phyloP scores from a whole-genome alignment of 1,284 basidiomycete species.

The Wallemia mellicola region DNA sequence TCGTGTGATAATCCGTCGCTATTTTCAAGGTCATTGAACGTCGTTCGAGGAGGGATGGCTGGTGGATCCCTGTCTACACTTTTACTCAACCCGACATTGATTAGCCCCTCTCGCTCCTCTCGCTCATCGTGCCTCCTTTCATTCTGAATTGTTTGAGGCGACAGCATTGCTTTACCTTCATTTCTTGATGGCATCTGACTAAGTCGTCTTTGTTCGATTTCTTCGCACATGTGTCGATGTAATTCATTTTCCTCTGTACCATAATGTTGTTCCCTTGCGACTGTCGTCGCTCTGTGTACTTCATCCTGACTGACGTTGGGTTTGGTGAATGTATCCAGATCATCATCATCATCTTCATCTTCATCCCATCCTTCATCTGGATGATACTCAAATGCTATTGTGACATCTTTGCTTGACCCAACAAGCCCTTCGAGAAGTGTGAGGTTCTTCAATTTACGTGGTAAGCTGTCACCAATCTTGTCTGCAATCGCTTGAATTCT shows the following conservation, averaged over 20 bases:
- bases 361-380: neutral
- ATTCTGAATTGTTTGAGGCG: neutral
- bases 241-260: neutral
- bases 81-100: neutral
- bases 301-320: neutral
- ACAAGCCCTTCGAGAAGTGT: neutral
- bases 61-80: neutral
- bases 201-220: neutral
- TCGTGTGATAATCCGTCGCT: neutral
- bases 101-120: neutral
- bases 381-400: neutral
- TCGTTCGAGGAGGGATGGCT: neutral
- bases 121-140: neutral
- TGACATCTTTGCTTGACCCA: neutral
- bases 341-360: neutral
- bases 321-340: neutral
- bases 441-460: neutral
- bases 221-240: neutral
- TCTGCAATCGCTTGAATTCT: neutral
- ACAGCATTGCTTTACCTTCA: neutral
- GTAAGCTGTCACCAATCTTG: constrained; percentile 1
- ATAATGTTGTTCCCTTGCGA: neutral
- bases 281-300: neutral
- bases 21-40: neutral
- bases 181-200: neutral